A percentile compares a stretch with the other conserved stretches of the same genome.
Conservation (phyloP, 371 early-diverging fungal species). For the Fennellomyces sp. region DNA sequence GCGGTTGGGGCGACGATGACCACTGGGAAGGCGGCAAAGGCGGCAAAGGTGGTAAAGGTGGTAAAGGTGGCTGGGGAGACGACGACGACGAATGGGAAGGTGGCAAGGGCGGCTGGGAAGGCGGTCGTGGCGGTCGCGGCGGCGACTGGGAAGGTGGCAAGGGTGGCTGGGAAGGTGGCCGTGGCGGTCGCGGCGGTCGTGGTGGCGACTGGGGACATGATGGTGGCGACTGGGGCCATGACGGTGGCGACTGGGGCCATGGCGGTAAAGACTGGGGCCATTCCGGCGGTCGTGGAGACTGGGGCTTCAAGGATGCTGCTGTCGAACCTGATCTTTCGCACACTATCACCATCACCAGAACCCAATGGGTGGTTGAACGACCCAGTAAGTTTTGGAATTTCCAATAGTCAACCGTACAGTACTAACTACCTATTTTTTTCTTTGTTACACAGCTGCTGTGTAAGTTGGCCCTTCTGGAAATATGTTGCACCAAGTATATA, state of each 20-base stretch:
- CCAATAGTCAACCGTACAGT: too few species aligned
- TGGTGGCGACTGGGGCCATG: slow-evolving; percentile 2
- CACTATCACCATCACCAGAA: slow-evolving; percentile 37
- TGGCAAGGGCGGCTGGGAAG: slow-evolving; percentile 3
- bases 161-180: slow-evolving; percentile 11
- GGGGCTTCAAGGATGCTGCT: too few species aligned
- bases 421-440: not conserved
- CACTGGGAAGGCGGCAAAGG: slow-evolving; percentile 12
- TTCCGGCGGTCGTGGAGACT: not conserved
- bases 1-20: slow-evolving; percentile 10
- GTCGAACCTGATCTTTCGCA: slow-evolving; percentile 27
- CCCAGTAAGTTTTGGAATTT: slow-evolving; percentile 11
- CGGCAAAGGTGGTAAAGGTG: not conserved
- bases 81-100: slow-evolving; percentile 6
- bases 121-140: too few species aligned
- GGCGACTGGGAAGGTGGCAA: slow-evolving; percentile 1
- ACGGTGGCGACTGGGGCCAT: slow-evolving; percentile 3
- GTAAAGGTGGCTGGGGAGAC: not conserved
- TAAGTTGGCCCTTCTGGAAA: not conserved
- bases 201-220: not conserved
- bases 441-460: not conserved
- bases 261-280: slow-evolving; percentile 1
- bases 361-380: slow-evolving; percentile 23
- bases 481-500: too few species aligned
- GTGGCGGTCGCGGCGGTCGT: not conserved